Conservation (phyloP, 2,329 filamentous ascomycete species). For the Aspergillus sp. region DNA sequence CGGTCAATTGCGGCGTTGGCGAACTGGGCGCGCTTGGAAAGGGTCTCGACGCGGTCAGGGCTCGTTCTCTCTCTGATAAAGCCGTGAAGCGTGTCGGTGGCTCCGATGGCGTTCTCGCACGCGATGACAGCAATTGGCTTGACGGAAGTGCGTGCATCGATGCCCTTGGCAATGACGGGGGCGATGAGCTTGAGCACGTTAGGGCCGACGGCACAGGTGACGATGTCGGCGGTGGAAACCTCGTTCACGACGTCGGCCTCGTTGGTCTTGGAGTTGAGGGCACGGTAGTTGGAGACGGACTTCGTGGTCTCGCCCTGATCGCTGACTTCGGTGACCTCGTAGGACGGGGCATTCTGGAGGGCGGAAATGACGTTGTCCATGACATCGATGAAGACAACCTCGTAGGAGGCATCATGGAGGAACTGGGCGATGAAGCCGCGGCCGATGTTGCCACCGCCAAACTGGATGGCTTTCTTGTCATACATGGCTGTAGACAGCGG, state of each 20-base stretch:
- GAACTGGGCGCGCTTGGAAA: constrained; percentile 70
- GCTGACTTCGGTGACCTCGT: constrained; percentile 89
- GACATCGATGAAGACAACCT: constrained; percentile 94
- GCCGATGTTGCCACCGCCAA: constrained; percentile 79
- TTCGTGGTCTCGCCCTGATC: constrained; percentile 70
- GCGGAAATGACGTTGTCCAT: constrained; percentile 71
- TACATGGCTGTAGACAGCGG: constrained; percentile 20
- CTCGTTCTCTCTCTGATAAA: constrained; percentile 74
- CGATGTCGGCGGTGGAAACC: constrained; percentile 77
- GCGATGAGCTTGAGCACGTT: constrained; percentile 96
- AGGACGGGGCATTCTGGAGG: constrained; percentile 65
- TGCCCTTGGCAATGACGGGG: constrained; percentile 87
- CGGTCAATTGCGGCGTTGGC: constrained; percentile 98
- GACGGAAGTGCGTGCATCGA: constrained; percentile 59
- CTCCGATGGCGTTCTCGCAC: constrained; percentile 95
- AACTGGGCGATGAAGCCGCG: constrained; percentile 84
- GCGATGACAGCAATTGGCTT: constrained; percentile 84
- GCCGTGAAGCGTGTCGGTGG: constrained; percentile 75
- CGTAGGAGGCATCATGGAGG: constrained; percentile 87
- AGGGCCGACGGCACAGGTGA: constrained; percentile 94
- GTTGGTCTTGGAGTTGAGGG: constrained; percentile 87
- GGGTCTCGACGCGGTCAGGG: constrained; percentile 55
- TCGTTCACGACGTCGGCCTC: constrained; percentile 73
- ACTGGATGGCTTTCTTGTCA: constrained; percentile 68
- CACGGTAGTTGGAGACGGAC: constrained; percentile 88